Evolutionary conservation across 106 monocot genomes (phyloP).

Genomic region (Dendrobium officinale): DNA sequence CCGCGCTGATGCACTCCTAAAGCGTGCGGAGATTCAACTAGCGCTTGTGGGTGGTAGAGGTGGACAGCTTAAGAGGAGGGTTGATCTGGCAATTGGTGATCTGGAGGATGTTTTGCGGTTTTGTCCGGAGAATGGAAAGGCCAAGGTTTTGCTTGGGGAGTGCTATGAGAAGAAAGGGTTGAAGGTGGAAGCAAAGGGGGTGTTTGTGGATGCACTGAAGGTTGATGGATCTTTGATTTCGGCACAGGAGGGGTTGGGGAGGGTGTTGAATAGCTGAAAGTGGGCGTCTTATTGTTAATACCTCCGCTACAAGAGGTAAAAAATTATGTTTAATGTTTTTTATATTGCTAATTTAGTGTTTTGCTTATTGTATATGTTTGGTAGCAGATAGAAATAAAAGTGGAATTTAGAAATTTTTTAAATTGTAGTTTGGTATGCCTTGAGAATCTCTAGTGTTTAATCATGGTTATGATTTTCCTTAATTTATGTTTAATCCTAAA

Average conservation of each 20-base stretch:
- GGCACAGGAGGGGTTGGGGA: constrained; percentile 32
- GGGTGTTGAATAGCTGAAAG: constrained; percentile 2
- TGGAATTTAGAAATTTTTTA: background rate
- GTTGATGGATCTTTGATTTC: constrained; percentile 24
- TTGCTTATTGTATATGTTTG: background rate
- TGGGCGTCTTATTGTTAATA: background rate
- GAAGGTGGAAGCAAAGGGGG: constrained; percentile 38
- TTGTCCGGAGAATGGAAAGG: constrained; percentile 51
- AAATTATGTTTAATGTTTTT: background rate
- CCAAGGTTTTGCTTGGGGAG: constrained; percentile 52
- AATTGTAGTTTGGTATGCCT: background rate
- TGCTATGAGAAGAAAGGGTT: constrained; percentile 65
- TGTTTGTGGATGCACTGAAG: constrained; percentile 40
- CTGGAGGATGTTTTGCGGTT: constrained; percentile 52
- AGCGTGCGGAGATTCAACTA: constrained; percentile 70
- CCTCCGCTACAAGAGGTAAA: background rate
- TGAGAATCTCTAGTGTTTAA: background rate
- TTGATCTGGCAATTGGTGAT: constrained; percentile 50
- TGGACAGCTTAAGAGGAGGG: constrained; percentile 20
- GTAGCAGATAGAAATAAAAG: background rate
- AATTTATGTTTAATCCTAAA: background rate
- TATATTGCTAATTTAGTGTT: background rate
- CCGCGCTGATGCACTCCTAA: constrained; percentile 62
- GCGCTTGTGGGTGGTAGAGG: constrained; percentile 9
- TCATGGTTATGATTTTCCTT: background rate